Evolutionary conservation across 768 basidiomycete species (phyloP).

Genomic region (Macrocybe gigantea): DNA sequence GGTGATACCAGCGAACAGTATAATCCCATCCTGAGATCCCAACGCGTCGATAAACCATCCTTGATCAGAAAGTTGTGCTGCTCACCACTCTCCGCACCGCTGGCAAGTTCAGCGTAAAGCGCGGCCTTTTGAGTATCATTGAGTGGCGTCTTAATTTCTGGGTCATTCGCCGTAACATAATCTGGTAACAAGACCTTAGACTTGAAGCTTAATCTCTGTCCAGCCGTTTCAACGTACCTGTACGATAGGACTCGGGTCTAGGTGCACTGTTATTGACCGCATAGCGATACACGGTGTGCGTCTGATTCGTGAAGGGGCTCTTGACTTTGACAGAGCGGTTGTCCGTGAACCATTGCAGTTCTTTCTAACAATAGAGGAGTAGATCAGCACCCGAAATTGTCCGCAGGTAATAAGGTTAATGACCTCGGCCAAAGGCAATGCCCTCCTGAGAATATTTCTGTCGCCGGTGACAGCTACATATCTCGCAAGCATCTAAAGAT

Average conservation of each 20-base stretch:
- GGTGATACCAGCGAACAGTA: conserved; percentile 43
- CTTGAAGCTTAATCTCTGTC: background rate
- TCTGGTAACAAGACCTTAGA: conserved; percentile 38
- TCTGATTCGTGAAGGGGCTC: conserved; percentile 66
- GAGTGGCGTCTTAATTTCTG: conserved; percentile 44
- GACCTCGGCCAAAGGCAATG: conserved; percentile 81
- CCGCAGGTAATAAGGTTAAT: conserved; percentile 6
- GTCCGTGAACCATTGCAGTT: conserved; percentile 77
- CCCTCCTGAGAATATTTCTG: conserved; percentile 66
- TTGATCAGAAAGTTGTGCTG: conserved; percentile 2
- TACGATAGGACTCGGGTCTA: conserved; percentile 78
- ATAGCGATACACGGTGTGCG: conserved; percentile 65
- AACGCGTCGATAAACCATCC: background rate
- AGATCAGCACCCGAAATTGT: background rate
- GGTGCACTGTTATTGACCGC: conserved; percentile 81
- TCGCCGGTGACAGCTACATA: conserved; percentile 75
- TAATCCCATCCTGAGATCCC: conserved; percentile 41
- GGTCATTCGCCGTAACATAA: conserved; percentile 72
- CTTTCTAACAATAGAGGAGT: conserved; percentile 39
- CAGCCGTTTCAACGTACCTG: conserved; percentile 31
- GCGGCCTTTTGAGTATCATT: conserved; percentile 53
- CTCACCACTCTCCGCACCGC: conserved; percentile 77
- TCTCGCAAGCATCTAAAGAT: conserved; percentile 74
- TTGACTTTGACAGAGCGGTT: conserved; percentile 66
- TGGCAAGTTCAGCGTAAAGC: conserved; percentile 85